These are phyloP conservation scores for Rhodosporidiobolus sp. DNA, from an alignment of 768 basidiomycete genomes.

Conservation along the genomic window DNA sequence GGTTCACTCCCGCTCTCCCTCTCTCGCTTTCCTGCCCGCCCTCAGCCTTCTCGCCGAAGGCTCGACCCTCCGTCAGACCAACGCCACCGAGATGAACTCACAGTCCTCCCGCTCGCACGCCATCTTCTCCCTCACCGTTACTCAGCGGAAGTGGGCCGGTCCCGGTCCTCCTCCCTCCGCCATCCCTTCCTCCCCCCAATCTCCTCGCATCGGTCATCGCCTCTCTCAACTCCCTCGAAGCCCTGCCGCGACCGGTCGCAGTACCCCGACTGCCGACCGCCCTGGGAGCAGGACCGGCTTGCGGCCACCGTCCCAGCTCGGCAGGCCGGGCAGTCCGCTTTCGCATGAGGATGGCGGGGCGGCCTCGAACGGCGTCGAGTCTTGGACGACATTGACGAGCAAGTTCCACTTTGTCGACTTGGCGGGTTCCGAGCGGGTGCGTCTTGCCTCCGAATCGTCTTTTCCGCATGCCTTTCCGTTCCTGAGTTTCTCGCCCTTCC, in stretches of 20 bases:
- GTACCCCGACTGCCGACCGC: conserved; percentile 25
- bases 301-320: conserved; percentile 35
- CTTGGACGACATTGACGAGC: conserved; percentile 84
- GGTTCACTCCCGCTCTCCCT: background rate
- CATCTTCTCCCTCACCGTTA: conserved; percentile 93
- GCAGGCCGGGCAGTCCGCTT: conserved; percentile 1
- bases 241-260: conserved; percentile 19
- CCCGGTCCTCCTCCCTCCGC: conserved; percentile 5
- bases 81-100: conserved; percentile 98
- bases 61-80: conserved; percentile 83
- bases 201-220: conserved; percentile 16
- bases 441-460: conserved; percentile 45
- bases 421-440: conserved; percentile 89
- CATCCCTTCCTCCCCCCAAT: conserved; percentile 22
- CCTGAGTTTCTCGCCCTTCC: no score
- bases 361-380: conserved; percentile 56
- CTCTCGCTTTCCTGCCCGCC: background rate
- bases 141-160: conserved; percentile 81
- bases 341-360: conserved; percentile 55
- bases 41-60: conserved; percentile 80
- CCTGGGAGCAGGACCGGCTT: conserved; percentile 29
- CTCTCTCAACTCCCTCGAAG: conserved; percentile 26
- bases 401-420: conserved; percentile 99
- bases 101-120: conserved; percentile 97
- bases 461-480: conserved; percentile 32